Percentiles rank a stretch among this genome's conserved stretches.
phyloP scores from a whole-genome alignment of 345 rosid genomes.

The Sisymbrium altissimum region DNA sequence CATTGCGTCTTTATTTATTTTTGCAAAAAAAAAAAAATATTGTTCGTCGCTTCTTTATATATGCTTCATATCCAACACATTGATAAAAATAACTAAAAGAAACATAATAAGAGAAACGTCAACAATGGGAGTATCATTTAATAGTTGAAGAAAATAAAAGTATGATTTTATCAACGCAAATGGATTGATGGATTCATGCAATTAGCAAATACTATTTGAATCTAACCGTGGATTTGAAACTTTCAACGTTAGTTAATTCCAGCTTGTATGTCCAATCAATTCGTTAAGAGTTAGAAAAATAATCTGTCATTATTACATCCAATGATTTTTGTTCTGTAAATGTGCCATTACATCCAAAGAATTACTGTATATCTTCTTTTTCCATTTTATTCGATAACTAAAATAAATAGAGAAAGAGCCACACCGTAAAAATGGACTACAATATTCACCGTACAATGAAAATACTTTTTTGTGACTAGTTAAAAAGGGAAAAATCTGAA shows the following conservation, averaged over 20 bases:
- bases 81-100: too few relatives aligned
- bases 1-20: background rate
- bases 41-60: background rate
- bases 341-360: too few relatives aligned
- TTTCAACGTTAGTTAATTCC: background rate
- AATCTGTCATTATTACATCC: too few relatives aligned
- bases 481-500: constrained; percentile 32
- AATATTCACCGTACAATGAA: constrained; percentile 31
- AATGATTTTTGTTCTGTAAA: too few relatives aligned
- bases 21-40: background rate
- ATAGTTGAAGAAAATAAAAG: background rate
- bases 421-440: constrained; percentile 20
- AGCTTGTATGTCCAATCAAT: background rate
- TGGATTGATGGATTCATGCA: background rate
- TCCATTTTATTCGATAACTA: too few relatives aligned
- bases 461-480: constrained; percentile 23
- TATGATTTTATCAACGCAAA: background rate
- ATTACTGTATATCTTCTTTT: too few relatives aligned
- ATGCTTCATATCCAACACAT: background rate
- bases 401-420: background rate
- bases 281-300: background rate
- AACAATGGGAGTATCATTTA: constrained; percentile 12
- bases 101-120: background rate
- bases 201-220: background rate
- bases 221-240: background rate